Conservation (phyloP, 2,329 filamentous ascomycete genomes). For the Aspergillus neoniger region DNA sequence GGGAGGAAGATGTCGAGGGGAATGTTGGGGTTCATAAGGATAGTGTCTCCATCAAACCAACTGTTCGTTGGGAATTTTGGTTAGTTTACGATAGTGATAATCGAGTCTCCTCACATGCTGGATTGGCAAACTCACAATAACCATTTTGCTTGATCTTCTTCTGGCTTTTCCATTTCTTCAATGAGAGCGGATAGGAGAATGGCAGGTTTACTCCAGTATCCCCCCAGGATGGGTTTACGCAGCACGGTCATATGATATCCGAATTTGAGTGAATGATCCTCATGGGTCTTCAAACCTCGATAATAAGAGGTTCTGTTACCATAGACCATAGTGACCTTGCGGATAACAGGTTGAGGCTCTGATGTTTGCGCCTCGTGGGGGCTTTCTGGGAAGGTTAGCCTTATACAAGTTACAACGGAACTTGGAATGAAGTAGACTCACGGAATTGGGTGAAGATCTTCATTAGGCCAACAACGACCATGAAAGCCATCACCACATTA, state of each 20-base stretch:
- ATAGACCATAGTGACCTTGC: conserved; percentile 22
- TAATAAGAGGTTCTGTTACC: conserved; percentile 40
- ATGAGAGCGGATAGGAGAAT: conserved; percentile 43
- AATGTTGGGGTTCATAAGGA: conserved; percentile 39
- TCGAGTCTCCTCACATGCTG: no score
- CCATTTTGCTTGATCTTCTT: conserved; percentile 32
- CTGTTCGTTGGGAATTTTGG: conserved; percentile 13
- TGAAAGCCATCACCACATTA: neutral
- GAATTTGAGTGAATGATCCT: conserved; percentile 43
- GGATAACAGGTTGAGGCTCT: conserved; percentile 9
- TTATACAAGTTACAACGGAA: no score
- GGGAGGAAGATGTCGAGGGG: conserved; percentile 37
- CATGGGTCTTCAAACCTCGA: conserved; percentile 44
- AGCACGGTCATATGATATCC: conserved; percentile 47
- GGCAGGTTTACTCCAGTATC: conserved; percentile 49
- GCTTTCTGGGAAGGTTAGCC: no score
- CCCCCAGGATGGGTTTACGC: conserved; percentile 44
- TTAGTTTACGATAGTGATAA: neutral
- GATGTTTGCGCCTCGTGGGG: neutral
- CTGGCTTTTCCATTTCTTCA: conserved; percentile 32
- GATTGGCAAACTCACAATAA: conserved; percentile 27
- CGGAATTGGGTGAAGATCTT: conserved; percentile 3
- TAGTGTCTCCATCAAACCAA: conserved; percentile 38
- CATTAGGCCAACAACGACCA: neutral
- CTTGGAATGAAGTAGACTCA: neutral